phyloP scores from a whole-genome alignment of 495 filamentous ascomycete species.

The Glarea lozoyensis region DNA sequence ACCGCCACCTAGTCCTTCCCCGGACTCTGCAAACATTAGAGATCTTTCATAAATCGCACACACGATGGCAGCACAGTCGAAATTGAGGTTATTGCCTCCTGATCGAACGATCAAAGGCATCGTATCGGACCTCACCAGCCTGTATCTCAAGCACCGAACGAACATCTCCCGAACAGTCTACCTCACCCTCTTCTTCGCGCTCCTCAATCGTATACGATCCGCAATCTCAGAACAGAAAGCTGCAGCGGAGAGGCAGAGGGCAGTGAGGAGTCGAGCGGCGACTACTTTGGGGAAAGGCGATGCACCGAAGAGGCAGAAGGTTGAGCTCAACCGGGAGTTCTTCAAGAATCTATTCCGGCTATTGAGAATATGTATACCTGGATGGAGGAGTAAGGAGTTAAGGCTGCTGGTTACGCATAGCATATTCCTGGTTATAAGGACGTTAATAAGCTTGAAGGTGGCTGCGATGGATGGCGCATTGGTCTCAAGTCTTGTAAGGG shows the following conservation, averaged over 20 bases:
- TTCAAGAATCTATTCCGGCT: slow-evolving; percentile 75
- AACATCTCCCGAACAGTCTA: slow-evolving; percentile 87
- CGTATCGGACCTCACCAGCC: slow-evolving; percentile 59
- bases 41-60: neutral
- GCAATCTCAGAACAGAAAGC: slow-evolving; percentile 90
- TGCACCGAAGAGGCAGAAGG: slow-evolving; percentile 56
- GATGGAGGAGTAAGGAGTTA: slow-evolving; percentile 82
- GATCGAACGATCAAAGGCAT: slow-evolving; percentile 66
- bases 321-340: slow-evolving; percentile 92
- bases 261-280: slow-evolving; percentile 44
- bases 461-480: slow-evolving; percentile 90
- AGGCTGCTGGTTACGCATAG: slow-evolving; percentile 78
- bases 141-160: slow-evolving; percentile 81
- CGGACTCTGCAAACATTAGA: neutral
- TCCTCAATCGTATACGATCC: slow-evolving; percentile 83
- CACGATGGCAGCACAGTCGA: slow-evolving; percentile 70
- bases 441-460: slow-evolving; percentile 88
- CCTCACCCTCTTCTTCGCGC: slow-evolving; percentile 79
- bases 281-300: slow-evolving; percentile 33
- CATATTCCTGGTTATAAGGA: slow-evolving; percentile 72
- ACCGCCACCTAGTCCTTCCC: neutral
- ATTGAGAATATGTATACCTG: slow-evolving; percentile 80
- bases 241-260: slow-evolving; percentile 63
- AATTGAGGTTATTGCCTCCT: slow-evolving; percentile 42
- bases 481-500: slow-evolving; percentile 83